These are phyloP conservation scores for Basipetospora sp. DNA, from an alignment of 2,329 filamentous ascomycete genomes.

Conservation along the genomic window DNA sequence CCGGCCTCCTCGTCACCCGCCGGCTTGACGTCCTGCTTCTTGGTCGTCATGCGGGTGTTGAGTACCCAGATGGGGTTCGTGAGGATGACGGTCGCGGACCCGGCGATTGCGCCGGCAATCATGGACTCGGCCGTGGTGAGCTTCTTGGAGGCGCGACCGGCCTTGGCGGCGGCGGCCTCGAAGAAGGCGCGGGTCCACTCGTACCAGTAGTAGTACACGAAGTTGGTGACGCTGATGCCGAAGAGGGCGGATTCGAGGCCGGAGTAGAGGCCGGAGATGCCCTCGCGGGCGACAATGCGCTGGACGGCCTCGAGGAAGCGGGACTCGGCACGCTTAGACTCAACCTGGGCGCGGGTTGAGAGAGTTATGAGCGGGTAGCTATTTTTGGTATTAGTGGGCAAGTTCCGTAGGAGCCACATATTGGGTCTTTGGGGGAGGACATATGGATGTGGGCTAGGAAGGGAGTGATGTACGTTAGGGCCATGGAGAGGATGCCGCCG, in stretches of 20 bases:
- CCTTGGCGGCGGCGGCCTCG: conserved; percentile 57
- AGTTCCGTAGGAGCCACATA: neutral
- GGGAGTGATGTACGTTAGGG: conserved; percentile 56
- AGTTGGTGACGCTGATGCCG: conserved; percentile 96
- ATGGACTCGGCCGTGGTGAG: conserved; percentile 88
- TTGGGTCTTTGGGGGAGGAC: neutral
- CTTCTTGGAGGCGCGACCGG: conserved; percentile 61
- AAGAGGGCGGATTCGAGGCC: conserved; percentile 89
- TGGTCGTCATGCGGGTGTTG: conserved; percentile 92
- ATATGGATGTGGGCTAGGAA: neutral
- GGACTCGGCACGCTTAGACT: conserved; percentile 81
- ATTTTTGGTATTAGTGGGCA: conserved; percentile 4
- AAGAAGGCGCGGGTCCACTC: conserved; percentile 89
- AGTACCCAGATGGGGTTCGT: conserved; percentile 99
- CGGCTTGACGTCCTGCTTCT: conserved; percentile 47
- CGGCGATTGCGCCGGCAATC: conserved; percentile 85
- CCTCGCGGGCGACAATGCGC: conserved; percentile 82
- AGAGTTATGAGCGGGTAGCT: conserved; percentile 95
- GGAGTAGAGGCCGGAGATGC: conserved; percentile 74
- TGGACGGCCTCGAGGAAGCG: conserved; percentile 70
- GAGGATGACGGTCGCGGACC: conserved; percentile 82
- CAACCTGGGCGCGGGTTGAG: conserved; percentile 92
- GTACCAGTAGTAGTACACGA: conserved; percentile 99
- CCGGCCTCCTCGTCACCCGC: conserved; percentile 26
- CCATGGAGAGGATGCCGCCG: conserved; percentile 88